Base-by-base conservation (phyloP, 768 basidiomycete genomes). In the Russula earlei region DNA sequence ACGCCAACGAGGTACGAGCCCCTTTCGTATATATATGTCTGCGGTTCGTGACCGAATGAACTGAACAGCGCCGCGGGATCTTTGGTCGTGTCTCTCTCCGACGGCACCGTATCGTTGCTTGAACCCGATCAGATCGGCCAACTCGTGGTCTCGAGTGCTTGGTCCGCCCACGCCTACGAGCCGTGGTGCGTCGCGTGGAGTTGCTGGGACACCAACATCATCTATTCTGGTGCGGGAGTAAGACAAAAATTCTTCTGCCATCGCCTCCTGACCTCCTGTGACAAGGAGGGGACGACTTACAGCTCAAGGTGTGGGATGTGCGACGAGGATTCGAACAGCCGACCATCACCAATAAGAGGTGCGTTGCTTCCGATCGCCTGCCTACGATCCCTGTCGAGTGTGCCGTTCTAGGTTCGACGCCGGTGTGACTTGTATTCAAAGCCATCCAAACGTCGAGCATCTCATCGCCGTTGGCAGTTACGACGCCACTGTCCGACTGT, bases 161-260 rank as follows among this genome's bases (percentile, higher is more conserved):
- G 93, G 93, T 74, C 81, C 55, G 94, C 90, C 1, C 96, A 98
- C 63, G 90, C 93, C 55, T 83, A 84, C 64, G 96, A 99, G 66
- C 87, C 94, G 0, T 99, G 96, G 96, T 81, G 91, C 47, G 83
- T 87, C 1, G 83, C 87, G 1, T 98, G 91, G 85, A 80, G 97
- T 64, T 84, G 86, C 61, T 95, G 91, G 88, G 73, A 93, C 56
- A 72, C 75, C 1, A 81, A 83, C 63, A 68, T 89, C 34, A 74
- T 96, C 4, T 97, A 90, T 71, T 91, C 91, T 10, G 94, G 93
- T 88, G 45, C 46, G 71, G n/a, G n/a, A n/a, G n/a, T n/a, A n/a
- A n/a, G 44, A 12, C 42, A 10, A 33, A 19, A 29, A 20, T 15
- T 34, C 19, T 48, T n/a, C 31, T 42, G 59, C 41, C 24, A 20